These are phyloP conservation scores for Patellaria atrata DNA, from an alignment of 495 filamentous ascomycete genomes.

Conservation along the genomic window DNA sequence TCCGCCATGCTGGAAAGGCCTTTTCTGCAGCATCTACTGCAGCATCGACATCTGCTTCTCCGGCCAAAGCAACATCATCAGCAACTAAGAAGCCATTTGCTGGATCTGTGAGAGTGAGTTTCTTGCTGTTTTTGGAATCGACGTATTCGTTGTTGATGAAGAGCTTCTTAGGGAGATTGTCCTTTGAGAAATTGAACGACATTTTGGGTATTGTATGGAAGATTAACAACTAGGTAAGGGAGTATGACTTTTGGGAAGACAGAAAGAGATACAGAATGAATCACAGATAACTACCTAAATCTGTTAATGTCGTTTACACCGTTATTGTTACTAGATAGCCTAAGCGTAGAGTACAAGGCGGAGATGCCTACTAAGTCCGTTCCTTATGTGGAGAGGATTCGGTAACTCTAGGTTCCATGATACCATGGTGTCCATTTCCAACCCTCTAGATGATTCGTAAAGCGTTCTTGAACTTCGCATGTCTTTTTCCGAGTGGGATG, in stretches of 20 bases:
- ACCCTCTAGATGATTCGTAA: too few species aligned
- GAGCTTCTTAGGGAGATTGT: constrained; percentile 28
- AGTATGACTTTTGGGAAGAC: neutral
- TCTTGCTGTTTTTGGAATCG: constrained; percentile 27
- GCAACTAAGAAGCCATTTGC: constrained; percentile 28
- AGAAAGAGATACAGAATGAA: too few species aligned
- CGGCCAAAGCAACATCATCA: constrained; percentile 22
- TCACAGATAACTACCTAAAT: too few species aligned
- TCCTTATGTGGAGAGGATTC: too few species aligned
- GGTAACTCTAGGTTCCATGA: too few species aligned
- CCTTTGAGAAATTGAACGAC: constrained; percentile 25
- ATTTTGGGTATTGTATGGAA: constrained; percentile 1
- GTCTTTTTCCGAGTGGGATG: too few species aligned
- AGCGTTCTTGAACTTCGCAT: too few species aligned
- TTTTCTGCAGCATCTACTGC: constrained; percentile 25
- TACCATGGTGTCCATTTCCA: too few species aligned
- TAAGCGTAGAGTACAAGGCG: too few species aligned
- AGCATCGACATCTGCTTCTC: constrained; percentile 24
- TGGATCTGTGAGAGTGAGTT: constrained; percentile 29
- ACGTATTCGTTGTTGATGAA: constrained; percentile 36
- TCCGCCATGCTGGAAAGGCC: constrained; percentile 25
- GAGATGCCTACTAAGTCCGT: too few species aligned
- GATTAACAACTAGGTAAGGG: neutral
- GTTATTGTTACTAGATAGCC: too few species aligned
- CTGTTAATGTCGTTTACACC: too few species aligned